Percentiles rank a stretch among this genome's conserved stretches.
Conservation (phyloP, 2,329 filamentous ascomycete species). For the Xylariaceae sp. region DNA sequence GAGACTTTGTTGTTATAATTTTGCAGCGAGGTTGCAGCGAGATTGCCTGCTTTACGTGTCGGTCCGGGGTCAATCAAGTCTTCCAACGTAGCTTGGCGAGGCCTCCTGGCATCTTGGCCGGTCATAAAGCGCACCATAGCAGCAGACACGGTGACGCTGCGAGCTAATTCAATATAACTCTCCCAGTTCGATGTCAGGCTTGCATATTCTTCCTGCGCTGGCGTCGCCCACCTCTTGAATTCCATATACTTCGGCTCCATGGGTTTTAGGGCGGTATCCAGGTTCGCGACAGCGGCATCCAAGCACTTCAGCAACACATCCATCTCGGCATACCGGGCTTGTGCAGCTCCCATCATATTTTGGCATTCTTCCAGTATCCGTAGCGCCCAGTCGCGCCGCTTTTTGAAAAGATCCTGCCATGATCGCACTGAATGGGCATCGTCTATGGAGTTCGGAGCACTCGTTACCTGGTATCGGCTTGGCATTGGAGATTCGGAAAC, state of each 20-base stretch:
- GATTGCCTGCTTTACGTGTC: constrained; percentile 64
- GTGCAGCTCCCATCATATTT: constrained; percentile 55
- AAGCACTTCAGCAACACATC: constrained; percentile 73
- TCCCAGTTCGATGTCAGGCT: constrained; percentile 63
- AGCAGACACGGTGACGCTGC: constrained; percentile 57
- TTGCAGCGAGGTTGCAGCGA: constrained; percentile 53
- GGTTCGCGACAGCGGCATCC: constrained; percentile 79
- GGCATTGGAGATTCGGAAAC: constrained; percentile 47
- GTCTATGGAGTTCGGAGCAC: constrained; percentile 75
- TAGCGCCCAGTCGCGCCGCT: constrained; percentile 74
- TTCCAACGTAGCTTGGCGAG: constrained; percentile 56
- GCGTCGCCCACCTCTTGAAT: constrained; percentile 63
- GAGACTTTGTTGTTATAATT: constrained; percentile 56
- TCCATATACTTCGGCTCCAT: constrained; percentile 69
- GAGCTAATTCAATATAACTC: constrained; percentile 59
- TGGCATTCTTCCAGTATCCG: constrained; percentile 64
- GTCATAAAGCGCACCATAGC: constrained; percentile 65
- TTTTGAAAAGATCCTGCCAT: constrained; percentile 84
- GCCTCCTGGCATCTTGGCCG: constrained; percentile 39
- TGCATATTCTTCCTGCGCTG: constrained; percentile 62
- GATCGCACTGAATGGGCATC: constrained; percentile 74
- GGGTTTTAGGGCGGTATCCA: constrained; percentile 67
- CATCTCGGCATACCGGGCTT: constrained; percentile 65
- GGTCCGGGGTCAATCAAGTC: constrained; percentile 72
- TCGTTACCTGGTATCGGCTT: constrained; percentile 52